Conservation (phyloP, 2,329 filamentous ascomycete species). For the Davidsoniella neocaledoniae region DNA sequence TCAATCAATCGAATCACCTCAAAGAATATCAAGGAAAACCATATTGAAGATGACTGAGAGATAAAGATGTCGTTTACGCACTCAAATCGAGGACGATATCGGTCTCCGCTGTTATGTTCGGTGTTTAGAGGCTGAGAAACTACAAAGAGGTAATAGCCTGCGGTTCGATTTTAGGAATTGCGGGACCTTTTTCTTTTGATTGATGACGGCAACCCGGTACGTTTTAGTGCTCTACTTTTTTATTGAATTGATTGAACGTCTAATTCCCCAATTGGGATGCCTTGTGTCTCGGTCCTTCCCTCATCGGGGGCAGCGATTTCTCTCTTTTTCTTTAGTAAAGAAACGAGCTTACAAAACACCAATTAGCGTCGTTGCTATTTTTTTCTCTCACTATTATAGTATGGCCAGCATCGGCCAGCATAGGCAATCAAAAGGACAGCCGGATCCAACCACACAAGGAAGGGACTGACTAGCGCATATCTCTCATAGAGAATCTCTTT, state of each 20-base stretch:
- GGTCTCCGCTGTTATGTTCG: neutral
- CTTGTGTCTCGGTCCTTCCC: neutral
- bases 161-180: neutral
- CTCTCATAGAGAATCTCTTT: too few species aligned
- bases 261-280: neutral
- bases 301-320: neutral
- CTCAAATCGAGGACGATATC: neutral
- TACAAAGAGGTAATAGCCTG: too few species aligned
- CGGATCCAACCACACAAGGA: neutral
- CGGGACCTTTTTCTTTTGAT: neutral
- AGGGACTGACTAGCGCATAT: neutral
- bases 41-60: neutral
- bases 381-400: neutral
- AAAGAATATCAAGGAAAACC: neutral
- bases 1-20: neutral
- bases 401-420: conserved; percentile 5
- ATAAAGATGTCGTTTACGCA: neutral
- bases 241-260: too few species aligned
- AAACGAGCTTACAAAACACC: neutral
- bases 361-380: neutral
- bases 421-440: neutral
- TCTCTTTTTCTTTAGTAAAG: neutral
- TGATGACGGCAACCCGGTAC: too few species aligned
- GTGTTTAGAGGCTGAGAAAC: neutral
- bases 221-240: too few species aligned